These are phyloP conservation scores for Talaromyces amestolkiae DNA, from an alignment of 2,329 filamentous ascomycete species.

Conservation along the genomic window DNA sequence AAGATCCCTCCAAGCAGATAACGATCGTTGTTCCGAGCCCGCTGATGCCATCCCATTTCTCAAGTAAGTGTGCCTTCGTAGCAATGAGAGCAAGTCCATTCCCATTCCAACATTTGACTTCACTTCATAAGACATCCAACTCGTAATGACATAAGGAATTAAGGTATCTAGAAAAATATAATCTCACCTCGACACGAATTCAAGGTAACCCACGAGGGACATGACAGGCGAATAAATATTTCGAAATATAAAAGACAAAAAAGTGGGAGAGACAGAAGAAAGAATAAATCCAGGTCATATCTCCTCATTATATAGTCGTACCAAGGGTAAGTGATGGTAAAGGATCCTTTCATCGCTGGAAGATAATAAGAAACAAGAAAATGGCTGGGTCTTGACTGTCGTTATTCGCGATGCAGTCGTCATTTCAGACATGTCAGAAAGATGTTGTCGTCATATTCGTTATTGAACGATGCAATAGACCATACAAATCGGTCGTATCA, in stretches of 20 bases:
- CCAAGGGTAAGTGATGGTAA: no score
- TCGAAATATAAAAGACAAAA: background rate
- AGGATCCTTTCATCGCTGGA: background rate
- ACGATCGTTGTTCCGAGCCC: no score
- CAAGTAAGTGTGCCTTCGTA: no score
- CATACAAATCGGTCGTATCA: constrained; percentile 2
- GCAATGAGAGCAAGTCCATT: no score
- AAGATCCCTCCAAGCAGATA: no score
- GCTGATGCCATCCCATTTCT: no score
- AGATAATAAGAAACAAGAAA: background rate
- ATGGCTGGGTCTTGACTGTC: background rate
- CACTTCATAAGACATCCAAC: background rate
- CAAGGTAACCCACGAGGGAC: background rate
- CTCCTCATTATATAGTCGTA: background rate
- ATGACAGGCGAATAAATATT: background rate
- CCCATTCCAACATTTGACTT: background rate
- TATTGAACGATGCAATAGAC: background rate
- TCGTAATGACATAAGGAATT: background rate
- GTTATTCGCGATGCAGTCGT: background rate
- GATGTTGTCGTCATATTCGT: background rate
- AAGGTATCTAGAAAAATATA: no score
- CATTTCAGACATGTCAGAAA: background rate
- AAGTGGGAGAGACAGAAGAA: background rate
- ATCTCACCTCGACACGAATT: no score
- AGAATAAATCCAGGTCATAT: background rate